Evolutionary conservation across 805 yeast genomes (phyloP), one percentile per base, ranked within the genome.

Genomic region (Candida quercuum): DNA sequence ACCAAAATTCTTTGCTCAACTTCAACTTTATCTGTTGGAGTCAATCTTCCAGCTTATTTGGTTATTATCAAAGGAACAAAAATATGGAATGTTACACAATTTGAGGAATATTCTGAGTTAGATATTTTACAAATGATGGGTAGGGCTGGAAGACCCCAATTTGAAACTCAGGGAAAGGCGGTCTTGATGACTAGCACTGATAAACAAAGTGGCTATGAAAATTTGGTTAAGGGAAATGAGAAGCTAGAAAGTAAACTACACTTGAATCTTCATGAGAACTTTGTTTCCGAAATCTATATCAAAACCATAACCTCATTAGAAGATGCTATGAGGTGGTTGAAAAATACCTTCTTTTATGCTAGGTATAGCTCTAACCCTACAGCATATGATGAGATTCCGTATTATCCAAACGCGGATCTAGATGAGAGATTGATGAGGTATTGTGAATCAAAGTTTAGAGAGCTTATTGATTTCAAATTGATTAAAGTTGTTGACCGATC

Each of bases 41-140:
- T 76, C 6, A 77, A 77, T 45, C 55, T 78, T 19, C 83, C 83
- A 5, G 81, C 82, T 0, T 77, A 71, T 49, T 54, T 76, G 39
- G 83, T 76, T 0, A 57, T 78, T 3, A 64, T 78, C n/a, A 78
- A 77, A 42, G 82, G 83, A 1, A 78, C 84, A 0, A 77, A 72
- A 47, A 67, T 73, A 36, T 83, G 81, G 74, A 57, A 54, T 15
- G 70, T 68, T 16, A 70, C 71, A 17, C 70, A 63, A 37, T 63
- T 70, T 42, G 59, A 58, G 25, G 83, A 78, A 40, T 77, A 76
- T 49, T 64, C 77, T 2, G 75, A 72, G 32, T 56, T 75, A 18
- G 82, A 76, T 40, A 57, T 77, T 22, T 52, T 74, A 29, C 83
- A 78, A 45, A 78, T 78, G 84, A 68, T 78, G 53, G 83, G 82